Conservation (phyloP, 1,284 basidiomycete species). For the Coniferiporia sulphurascens region DNA sequence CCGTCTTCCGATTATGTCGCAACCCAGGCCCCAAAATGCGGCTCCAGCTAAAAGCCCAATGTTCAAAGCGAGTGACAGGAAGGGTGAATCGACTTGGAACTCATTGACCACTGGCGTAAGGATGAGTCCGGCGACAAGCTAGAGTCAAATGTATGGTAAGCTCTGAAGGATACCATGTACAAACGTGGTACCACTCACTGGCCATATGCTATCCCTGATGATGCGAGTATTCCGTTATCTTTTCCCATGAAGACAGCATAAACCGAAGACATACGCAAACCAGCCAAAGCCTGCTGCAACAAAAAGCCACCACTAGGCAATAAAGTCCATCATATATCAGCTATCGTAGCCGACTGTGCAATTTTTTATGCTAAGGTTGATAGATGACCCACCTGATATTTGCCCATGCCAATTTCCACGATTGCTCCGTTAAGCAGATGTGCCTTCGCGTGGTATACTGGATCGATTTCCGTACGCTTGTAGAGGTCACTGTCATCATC, state of each 20-base stretch:
- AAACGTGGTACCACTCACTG: slow-evolving; percentile 28
- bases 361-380: neutral
- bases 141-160: neutral
- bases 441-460: slow-evolving; percentile 60
- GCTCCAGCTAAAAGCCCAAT: slow-evolving; percentile 65
- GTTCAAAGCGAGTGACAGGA: slow-evolving; percentile 54
- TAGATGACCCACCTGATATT: slow-evolving; percentile 49
- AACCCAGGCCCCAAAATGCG: slow-evolving; percentile 56
- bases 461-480: slow-evolving; percentile 47
- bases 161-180: slow-evolving; percentile 2
- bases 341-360: neutral
- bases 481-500: slow-evolving; percentile 36
- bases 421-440: slow-evolving; percentile 60
- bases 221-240: neutral
- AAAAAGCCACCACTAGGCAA: slow-evolving; percentile 49
- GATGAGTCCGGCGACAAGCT: slow-evolving; percentile 53
- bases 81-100: slow-evolving; percentile 50
- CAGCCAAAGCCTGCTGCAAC: slow-evolving; percentile 64
- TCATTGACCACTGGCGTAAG: slow-evolving; percentile 53
- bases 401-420: slow-evolving; percentile 70
- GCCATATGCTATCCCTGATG: slow-evolving; percentile 44
- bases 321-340: neutral
- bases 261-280: slow-evolving; percentile 50
- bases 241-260: neutral
- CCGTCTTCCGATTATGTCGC: slow-evolving; percentile 57